phyloP scores from a whole-genome alignment of 1,284 basidiomycete genomes.

The Psilocybe mexicana region DNA sequence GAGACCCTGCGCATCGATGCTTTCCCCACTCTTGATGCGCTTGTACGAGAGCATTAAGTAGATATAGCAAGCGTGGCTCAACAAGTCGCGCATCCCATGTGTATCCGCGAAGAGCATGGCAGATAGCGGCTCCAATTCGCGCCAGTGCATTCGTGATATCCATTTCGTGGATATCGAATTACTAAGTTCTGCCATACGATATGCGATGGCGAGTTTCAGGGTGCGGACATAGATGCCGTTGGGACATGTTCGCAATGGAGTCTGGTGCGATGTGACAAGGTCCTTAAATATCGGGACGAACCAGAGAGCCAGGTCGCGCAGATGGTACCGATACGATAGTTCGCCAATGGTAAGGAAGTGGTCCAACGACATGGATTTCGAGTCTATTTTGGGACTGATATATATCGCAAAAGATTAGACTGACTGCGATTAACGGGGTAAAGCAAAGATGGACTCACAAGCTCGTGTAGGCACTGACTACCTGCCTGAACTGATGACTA shows the following conservation, averaged over 20 bases:
- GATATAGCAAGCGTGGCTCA: conserved; percentile 33
- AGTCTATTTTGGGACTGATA: conserved; percentile 24
- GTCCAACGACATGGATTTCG: conserved; percentile 21
- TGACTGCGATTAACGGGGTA: neutral
- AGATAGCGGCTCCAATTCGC: conserved; percentile 28
- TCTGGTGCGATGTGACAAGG: conserved; percentile 16
- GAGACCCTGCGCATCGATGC: conserved; percentile 14
- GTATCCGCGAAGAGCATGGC: conserved; percentile 30
- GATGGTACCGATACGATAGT: conserved; percentile 24
- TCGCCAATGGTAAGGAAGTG: conserved; percentile 31
- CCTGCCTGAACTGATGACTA: neutral
- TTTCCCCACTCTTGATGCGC: conserved; percentile 11
- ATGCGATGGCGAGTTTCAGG: conserved; percentile 26
- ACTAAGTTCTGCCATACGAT: conserved; percentile 18
- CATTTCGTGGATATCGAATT: conserved; percentile 27
- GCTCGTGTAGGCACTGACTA: conserved; percentile 4
- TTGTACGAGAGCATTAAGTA: conserved; percentile 27
- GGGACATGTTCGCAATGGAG: conserved; percentile 25
- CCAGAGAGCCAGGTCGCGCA: conserved; percentile 26
- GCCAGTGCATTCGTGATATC: conserved; percentile 28
- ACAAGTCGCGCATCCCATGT: conserved; percentile 24
- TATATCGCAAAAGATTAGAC: conserved; percentile 1
- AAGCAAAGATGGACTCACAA: neutral
- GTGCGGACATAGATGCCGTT: conserved; percentile 28
- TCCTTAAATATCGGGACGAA: conserved; percentile 20